Percentiles rank a stretch among this genome's conserved stretches.
phyloP scores from a whole-genome alignment of 2,329 filamentous ascomycete species.

The Cercospora citrullina region DNA sequence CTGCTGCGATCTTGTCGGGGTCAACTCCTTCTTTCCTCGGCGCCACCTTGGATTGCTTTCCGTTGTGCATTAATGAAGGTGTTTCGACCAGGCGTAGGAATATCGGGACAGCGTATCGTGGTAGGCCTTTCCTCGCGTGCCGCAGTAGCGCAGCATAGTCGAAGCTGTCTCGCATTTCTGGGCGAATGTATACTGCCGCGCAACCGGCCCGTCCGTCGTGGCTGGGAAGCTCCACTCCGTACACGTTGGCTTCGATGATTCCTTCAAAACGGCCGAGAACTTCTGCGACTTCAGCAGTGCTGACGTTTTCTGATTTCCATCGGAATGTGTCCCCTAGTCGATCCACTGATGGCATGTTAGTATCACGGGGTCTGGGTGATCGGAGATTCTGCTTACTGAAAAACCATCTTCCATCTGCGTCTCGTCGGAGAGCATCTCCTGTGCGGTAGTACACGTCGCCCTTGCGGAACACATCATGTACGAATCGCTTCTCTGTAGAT shows the following conservation, averaged over 20 bases:
- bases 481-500: slow-evolving; percentile 61
- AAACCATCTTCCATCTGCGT: slow-evolving; percentile 68
- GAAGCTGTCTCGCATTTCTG: slow-evolving; percentile 51
- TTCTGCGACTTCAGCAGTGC: slow-evolving; percentile 68
- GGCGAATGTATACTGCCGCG: slow-evolving; percentile 64
- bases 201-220: slow-evolving; percentile 85
- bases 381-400: slow-evolving; percentile 50
- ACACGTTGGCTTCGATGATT: slow-evolving; percentile 81
- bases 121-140: slow-evolving; percentile 61
- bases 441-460: slow-evolving; percentile 83
- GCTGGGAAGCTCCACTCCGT: slow-evolving; percentile 74
- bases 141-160: slow-evolving; percentile 62
- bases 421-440: slow-evolving; percentile 76
- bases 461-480: slow-evolving; percentile 64
- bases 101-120: slow-evolving; percentile 72
- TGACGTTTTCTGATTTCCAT: slow-evolving; percentile 64
- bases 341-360: slow-evolving; percentile 54
- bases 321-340: slow-evolving; percentile 76
- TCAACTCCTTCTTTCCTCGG: slow-evolving; percentile 68
- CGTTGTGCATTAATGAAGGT: slow-evolving; percentile 66
- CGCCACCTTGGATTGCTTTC: slow-evolving; percentile 77
- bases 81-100: slow-evolving; percentile 65
- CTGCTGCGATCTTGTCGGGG: slow-evolving; percentile 50
- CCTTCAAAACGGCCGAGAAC: slow-evolving; percentile 65
- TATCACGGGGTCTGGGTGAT: neutral